Evolutionary conservation across 2,329 filamentous ascomycete genomes (phyloP).

Genomic region (Clonostachys rosea): DNA sequence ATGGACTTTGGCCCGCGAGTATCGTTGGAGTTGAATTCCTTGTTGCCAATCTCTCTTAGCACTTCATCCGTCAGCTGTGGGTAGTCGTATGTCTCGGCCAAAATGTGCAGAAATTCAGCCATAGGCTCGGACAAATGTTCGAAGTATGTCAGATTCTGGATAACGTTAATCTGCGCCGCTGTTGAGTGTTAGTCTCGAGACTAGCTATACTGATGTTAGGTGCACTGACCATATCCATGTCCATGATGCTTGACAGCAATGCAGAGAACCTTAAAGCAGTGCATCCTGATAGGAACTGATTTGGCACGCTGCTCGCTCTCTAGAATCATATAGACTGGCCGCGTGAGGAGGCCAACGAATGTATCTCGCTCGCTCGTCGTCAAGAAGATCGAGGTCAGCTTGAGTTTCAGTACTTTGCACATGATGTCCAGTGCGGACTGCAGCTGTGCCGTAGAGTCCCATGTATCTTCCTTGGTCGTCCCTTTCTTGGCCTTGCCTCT

Average conservation of each 20-base stretch:
- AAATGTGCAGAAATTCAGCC: conserved; percentile 95
- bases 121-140: conserved; percentile 98
- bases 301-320: conserved; percentile 94
- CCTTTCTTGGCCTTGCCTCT: conserved; percentile 74
- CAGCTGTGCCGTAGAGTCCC: conserved; percentile 87
- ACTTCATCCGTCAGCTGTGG: conserved; percentile 93
- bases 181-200: conserved; percentile 16
- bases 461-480: conserved; percentile 72
- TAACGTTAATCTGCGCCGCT: conserved; percentile 96
- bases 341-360: conserved; percentile 86
- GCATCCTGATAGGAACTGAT: conserved; percentile 85
- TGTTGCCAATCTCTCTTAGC: conserved; percentile 88
- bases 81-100: conserved; percentile 96
- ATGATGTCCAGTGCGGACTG: conserved; percentile 88
- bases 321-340: conserved; percentile 88
- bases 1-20: conserved; percentile 94
- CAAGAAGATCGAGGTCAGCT: conserved; percentile 87
- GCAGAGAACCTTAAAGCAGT: conserved; percentile 94
- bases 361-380: conserved; percentile 96
- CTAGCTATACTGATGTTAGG: conserved; percentile 1
- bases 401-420: conserved; percentile 92
- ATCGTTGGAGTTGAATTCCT: conserved; percentile 97
- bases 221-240: conserved; percentile 76
- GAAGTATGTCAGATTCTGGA: conserved; percentile 96
- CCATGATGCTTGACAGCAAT: conserved; percentile 97